Percentiles rank a stretch among this genome's conserved stretches.
Conservation (phyloP, 2,329 filamentous ascomycete species). For the Periconia sp. region DNA sequence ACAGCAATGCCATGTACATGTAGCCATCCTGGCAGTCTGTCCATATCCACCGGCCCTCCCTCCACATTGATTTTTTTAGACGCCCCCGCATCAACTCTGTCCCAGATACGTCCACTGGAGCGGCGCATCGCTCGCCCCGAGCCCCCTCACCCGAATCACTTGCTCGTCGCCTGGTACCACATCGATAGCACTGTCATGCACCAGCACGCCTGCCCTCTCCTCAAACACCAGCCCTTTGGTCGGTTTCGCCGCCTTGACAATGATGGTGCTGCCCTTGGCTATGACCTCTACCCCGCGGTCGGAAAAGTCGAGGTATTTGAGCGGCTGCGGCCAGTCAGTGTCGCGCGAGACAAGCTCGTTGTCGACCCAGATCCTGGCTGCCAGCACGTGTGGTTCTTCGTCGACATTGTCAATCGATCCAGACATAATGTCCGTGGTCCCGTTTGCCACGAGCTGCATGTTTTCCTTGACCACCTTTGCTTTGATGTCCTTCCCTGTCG, state of each 20-base stretch:
- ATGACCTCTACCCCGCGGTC: constrained; percentile 52
- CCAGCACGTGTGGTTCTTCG: constrained; percentile 58
- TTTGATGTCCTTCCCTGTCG: constrained; percentile 57
- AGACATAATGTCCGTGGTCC: constrained; percentile 56
- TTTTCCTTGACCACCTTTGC: constrained; percentile 51
- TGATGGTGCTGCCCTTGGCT: constrained; percentile 45
- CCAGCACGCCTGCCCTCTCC: constrained; percentile 56
- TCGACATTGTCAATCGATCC: constrained; percentile 55
- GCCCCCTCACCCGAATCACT: constrained; percentile 46
- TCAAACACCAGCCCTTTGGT: constrained; percentile 64
- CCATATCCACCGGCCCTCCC: constrained; percentile 10
- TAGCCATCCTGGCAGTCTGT: constrained; percentile 21
- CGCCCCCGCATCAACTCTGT: constrained; percentile 15
- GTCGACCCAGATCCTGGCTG: constrained; percentile 57
- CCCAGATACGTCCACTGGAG: constrained; percentile 52
- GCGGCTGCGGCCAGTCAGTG: constrained; percentile 62
- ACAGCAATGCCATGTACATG: constrained; percentile 25
- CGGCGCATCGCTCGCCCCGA: constrained; percentile 41
- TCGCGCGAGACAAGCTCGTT: constrained; percentile 56
- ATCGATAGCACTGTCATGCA: constrained; percentile 61
- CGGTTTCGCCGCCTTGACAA: constrained; percentile 53
- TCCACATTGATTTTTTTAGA: neutral
- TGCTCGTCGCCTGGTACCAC: constrained; percentile 62
- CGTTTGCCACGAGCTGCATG: constrained; percentile 54
- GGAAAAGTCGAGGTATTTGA: constrained; percentile 60